Percentiles rank a stretch among this genome's conserved stretches.
Conservation (phyloP, 176 grass and related monocot genomes). For the Raddia distichophylla region DNA sequence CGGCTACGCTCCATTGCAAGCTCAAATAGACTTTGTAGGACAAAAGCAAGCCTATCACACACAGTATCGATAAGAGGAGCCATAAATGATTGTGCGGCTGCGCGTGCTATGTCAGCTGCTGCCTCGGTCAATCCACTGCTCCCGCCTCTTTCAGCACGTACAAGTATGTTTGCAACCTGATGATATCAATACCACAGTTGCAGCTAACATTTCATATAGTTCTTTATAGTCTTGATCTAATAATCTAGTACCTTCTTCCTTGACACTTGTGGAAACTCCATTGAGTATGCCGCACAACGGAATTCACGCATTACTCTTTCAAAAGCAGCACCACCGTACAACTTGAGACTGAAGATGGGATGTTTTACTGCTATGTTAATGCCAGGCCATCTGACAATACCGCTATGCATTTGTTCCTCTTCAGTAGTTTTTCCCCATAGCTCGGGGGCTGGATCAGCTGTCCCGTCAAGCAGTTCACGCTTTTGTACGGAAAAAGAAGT, state of each 20-base stretch:
- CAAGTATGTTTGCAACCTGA: slow-evolving; percentile 99
- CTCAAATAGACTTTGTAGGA: slow-evolving; percentile 88
- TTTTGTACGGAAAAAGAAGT: slow-evolving; percentile 29
- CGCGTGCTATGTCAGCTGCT: slow-evolving; percentile 90
- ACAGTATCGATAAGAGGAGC: slow-evolving; percentile 87
- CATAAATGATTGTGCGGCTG: slow-evolving; percentile 82
- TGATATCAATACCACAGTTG: slow-evolving; percentile 16
- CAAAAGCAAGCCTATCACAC: slow-evolving; percentile 95
- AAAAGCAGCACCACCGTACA: slow-evolving; percentile 96
- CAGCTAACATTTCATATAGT: slow-evolving; percentile 14
- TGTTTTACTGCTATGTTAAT: slow-evolving; percentile 66
- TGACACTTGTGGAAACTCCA: slow-evolving; percentile 94
- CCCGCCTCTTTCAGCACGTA: slow-evolving; percentile 86
- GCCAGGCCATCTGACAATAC: slow-evolving; percentile 86
- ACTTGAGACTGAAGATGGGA: slow-evolving; percentile 75
- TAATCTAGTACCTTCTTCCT: slow-evolving; percentile 87
- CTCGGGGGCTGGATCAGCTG: slow-evolving; percentile 92
- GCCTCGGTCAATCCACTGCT: slow-evolving; percentile 81
- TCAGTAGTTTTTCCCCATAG: slow-evolving; percentile 93
- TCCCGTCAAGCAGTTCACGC: slow-evolving; percentile 85
- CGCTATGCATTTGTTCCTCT: slow-evolving; percentile 88
- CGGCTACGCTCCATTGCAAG: slow-evolving; percentile 82
- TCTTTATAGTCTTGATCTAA: not conserved
- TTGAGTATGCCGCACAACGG: slow-evolving; percentile 87
- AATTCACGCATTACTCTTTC: slow-evolving; percentile 97